Evolutionary conservation across 2,329 filamentous ascomycete genomes (phyloP).

Genomic region (Alternaria ventricosa): DNA sequence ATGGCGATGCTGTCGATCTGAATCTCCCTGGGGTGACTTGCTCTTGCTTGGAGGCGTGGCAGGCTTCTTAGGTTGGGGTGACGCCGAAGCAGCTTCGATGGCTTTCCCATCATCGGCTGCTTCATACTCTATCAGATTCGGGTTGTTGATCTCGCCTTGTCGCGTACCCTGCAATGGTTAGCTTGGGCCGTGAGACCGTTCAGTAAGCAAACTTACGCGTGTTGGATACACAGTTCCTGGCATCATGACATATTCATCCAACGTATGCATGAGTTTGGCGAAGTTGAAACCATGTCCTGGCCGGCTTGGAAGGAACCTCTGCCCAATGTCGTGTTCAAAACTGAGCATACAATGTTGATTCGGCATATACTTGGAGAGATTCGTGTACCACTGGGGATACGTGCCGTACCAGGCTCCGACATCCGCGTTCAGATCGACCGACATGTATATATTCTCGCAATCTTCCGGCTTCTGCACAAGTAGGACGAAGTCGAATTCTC

Average conservation of each 20-base stretch:
- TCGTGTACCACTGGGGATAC: slow-evolving; percentile 52
- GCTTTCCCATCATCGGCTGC: slow-evolving; percentile 5
- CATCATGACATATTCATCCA: slow-evolving; percentile 56
- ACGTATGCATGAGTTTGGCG: slow-evolving; percentile 46
- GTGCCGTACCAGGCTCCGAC: slow-evolving; percentile 51
- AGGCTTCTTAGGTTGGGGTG: slow-evolving; percentile 6
- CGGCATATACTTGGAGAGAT: slow-evolving; percentile 49
- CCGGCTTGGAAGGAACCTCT: slow-evolving; percentile 50
- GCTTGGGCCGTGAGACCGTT: neutral
- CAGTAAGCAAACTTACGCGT: slow-evolving; percentile 16
- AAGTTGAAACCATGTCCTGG: slow-evolving; percentile 54
- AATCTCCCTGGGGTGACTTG: slow-evolving; percentile 3
- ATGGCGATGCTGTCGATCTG: slow-evolving; percentile 12
- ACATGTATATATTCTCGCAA: slow-evolving; percentile 49
- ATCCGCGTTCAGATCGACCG: slow-evolving; percentile 53
- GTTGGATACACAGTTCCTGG: slow-evolving; percentile 52
- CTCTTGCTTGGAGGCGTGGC: slow-evolving; percentile 9
- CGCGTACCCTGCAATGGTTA: slow-evolving; percentile 14
- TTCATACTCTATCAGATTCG: neutral
- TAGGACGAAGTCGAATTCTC: slow-evolving; percentile 61
- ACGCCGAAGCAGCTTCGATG: slow-evolving; percentile 9
- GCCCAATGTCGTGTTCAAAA: slow-evolving; percentile 53
- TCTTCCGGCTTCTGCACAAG: slow-evolving; percentile 54
- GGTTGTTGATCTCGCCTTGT: slow-evolving; percentile 1
- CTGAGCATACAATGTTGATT: slow-evolving; percentile 46